Evolutionary conservation across 345 rosid genomes (phyloP), one percentile per base, ranked within the genome.

Genomic region (Adansonia digitata): DNA sequence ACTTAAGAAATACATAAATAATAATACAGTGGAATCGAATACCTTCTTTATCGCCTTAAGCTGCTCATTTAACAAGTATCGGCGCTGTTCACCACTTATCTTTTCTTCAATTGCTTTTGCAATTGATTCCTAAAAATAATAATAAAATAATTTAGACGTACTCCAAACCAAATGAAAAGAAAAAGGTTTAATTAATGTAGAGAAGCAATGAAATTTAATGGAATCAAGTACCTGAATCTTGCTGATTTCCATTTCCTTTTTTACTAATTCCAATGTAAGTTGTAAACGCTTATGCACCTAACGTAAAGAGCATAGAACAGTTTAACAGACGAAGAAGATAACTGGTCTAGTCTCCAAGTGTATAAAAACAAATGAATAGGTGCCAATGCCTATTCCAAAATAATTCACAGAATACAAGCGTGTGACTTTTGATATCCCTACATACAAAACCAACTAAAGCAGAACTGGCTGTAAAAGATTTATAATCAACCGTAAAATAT

Each of bases 41-140:
- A 93, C 99, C 99, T 96, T 95, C 81, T 95, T 95, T 83, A 95
- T 93, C 49, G 98, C 99, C 86, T 95, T 95, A 77, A 95, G 97
- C 79, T 95, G 99, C 82, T 95, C 99, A 79, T 93, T 93, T 86
- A 95, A 84, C 83, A 95, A 89, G 82, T 91, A 95, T 18, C 99
- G 98, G 0, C 99, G 92, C 78, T 95, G 99, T 87, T 96, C 99
- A 39, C 98, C 98, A 62, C 98, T 93, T 68, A 96, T 89, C 84
- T 96, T 96, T 82, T 96, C 99, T 81, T 96, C 99, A 77, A 96
- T 96, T 74, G 99, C 97, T 84, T 92, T 96, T 29, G 98, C 99
- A 71, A 96, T 96, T 11, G 98, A 74, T 86, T 93, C 98, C 99
- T 96, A 79, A 40, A 71, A 22, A 76, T 62, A 77, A 79, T 42